phyloP scores from a whole-genome alignment of 495 filamentous ascomycete species.

The Penicillium odoratum region DNA sequence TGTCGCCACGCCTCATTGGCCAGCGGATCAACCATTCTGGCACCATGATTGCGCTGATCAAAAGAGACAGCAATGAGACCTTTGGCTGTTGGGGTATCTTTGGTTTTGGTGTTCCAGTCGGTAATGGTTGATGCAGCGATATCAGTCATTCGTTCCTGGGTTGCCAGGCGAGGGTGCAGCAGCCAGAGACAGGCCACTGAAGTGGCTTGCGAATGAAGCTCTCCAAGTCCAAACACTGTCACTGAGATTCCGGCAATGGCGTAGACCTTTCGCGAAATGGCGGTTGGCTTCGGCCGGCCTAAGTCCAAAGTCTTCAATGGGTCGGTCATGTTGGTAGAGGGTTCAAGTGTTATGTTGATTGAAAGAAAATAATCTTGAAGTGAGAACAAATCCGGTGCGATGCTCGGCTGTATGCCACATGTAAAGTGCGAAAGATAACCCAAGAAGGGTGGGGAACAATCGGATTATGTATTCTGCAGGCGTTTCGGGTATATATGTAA shows the following conservation, averaged over 20 bases:
- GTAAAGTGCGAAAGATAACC: too few species aligned
- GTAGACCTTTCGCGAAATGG: conserved; percentile 60
- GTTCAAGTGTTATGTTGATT: too few species aligned
- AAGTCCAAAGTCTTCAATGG: conserved; percentile 35
- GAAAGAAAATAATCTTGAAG: too few species aligned
- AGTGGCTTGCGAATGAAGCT: conserved; percentile 53
- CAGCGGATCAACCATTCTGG: conserved; percentile 56
- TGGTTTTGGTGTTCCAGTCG: conserved; percentile 54
- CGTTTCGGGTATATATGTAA: conserved; percentile 21
- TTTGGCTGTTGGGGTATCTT: conserved; percentile 26
- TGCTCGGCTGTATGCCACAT: background rate
- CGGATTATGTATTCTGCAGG: background rate
- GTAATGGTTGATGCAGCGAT: conserved; percentile 55
- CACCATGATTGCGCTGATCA: conserved; percentile 89
- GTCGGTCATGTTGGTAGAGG: conserved; percentile 33
- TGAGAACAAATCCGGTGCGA: background rate
- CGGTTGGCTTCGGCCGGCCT: conserved; percentile 27
- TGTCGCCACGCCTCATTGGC: conserved; percentile 74
- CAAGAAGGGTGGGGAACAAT: conserved; percentile 6
- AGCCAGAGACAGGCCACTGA: conserved; percentile 80
- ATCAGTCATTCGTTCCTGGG: conserved; percentile 67
- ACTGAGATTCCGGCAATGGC: conserved; percentile 75
- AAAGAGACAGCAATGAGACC: conserved; percentile 78
- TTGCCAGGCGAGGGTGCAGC: conserved; percentile 72
- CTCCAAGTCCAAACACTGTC: conserved; percentile 75